Base-by-base conservation (phyloP, 371 early-diverging fungal genomes). In the Syncephalastrum sp. region DNA sequence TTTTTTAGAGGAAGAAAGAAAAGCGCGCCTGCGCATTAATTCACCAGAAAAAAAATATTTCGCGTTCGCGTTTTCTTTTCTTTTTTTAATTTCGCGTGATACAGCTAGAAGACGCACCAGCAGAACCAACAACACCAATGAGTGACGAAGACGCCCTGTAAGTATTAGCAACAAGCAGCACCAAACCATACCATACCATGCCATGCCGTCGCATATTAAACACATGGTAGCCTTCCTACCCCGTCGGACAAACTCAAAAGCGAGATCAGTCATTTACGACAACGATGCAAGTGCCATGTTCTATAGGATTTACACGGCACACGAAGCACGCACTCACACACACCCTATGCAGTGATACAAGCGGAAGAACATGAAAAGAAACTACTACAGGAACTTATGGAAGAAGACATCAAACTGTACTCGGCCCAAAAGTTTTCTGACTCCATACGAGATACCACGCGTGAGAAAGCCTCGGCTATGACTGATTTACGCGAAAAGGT, bases 401-500 rank as follows among this genome's bases (percentile, higher is more conserved):
- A 75, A 53, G 75, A 75, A 50, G 61, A 67, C 17, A 57, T 75
- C n/a, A 19, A 15, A 47, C 14, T 54, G 29, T 42, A 16, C 21
- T 44, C n/a, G 15, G 17, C 19, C 54, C 19, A 14, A 15, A 57
- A 29, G 12, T 33, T 6, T 13, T 24, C 23, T 3, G 5, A n/a
- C n/a, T 15, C 3, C 38, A 38, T 49, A 14, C 7, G 24, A 74
- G 75, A 75, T 60, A 65, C 70, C 19, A 71, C 60, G 6, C 25
- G 68, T 25, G 21, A 62, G 15, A 54, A 64, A 23, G 64, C 63
- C 13, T 41, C 50, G 13, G 53, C 69, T 25, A 50, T 70, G 54
- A 60, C 60, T n/a, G 48, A 56, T 2, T 23, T 67, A 38, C 68
- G 65, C 51, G 55, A 68, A 53, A 33, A 67, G 55, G 72, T 68